A percentile compares a stretch with the other conserved stretches of the same genome.
phyloP scores from a whole-genome alignment of 140 eudicot species.

The Ambrosia hybrid region DNA sequence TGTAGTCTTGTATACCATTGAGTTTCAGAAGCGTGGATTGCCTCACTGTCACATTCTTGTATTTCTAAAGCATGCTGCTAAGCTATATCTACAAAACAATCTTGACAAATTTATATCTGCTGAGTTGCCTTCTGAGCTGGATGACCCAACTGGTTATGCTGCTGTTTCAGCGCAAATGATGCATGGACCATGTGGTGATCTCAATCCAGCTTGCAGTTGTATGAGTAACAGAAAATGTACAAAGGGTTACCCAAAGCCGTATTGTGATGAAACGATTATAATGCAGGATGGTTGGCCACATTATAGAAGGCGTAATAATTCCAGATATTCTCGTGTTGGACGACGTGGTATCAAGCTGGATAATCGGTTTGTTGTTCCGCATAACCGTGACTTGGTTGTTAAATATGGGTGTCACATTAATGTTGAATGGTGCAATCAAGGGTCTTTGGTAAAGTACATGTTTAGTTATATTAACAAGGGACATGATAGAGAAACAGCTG shows the following conservation, averaged over 20 bases:
- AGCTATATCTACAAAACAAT: too few species aligned
- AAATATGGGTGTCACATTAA: slow-evolving; percentile 12
- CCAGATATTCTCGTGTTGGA: neutral
- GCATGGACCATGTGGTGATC: slow-evolving; percentile 3
- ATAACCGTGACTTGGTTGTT: slow-evolving; percentile 7
- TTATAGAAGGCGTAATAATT: neutral
- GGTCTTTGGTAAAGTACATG: slow-evolving; percentile 14
- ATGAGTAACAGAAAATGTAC: neutral
- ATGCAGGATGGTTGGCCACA: slow-evolving; percentile 11
- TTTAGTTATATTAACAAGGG: slow-evolving; percentile 19
- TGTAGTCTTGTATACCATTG: too few species aligned
- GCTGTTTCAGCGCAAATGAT: neutral
- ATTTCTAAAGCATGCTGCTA: too few species aligned
- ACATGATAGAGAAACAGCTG: neutral
- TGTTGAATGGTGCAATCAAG: slow-evolving; percentile 20
- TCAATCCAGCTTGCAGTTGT: neutral
- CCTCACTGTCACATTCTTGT: too few species aligned
- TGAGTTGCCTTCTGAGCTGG: too few species aligned
- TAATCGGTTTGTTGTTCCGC: slow-evolving; percentile 17
- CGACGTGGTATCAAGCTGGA: neutral
- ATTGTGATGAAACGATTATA: neutral
- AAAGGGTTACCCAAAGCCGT: neutral
- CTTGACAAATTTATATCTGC: too few species aligned
- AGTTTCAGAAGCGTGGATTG: too few species aligned
- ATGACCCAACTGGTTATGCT: too few species aligned